Percentiles rank a stretch among this genome's conserved stretches.
Evolutionary conservation across 1,284 basidiomycete species (phyloP).

Genomic region (Porogramme epimiltina): DNA sequence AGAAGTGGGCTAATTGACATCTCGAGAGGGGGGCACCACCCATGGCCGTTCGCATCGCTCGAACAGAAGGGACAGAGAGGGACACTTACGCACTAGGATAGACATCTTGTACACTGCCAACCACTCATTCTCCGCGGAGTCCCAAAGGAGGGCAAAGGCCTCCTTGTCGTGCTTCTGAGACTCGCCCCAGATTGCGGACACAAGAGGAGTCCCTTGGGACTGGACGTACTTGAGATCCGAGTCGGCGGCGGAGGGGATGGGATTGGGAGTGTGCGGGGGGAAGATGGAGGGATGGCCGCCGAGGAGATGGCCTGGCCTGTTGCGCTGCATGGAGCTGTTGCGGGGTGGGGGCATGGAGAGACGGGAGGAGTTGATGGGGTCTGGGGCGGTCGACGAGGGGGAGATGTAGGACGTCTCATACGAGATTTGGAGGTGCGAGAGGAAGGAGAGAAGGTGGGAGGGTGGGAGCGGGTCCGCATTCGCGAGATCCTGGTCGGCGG

Average conservation of each 20-base stretch:
- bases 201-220: constrained; percentile 74
- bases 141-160: constrained; percentile 65
- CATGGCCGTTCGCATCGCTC: no score
- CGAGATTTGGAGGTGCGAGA: constrained; percentile 75
- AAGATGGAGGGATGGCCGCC: constrained; percentile 60
- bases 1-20: no score
- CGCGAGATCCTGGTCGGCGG: constrained; percentile 32
- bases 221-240: constrained; percentile 73
- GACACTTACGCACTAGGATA: constrained; percentile 71
- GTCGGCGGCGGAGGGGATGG: constrained; percentile 67
- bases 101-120: constrained; percentile 74
- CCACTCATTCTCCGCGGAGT: constrained; percentile 61
- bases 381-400: constrained; percentile 32
- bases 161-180: constrained; percentile 50
- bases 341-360: constrained; percentile 29
- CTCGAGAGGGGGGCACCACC: no score
- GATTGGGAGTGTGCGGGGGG: constrained; percentile 76
- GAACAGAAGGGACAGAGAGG: background rate
- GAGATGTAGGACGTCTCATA: constrained; percentile 84
- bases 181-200: constrained; percentile 74
- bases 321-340: constrained; percentile 29
- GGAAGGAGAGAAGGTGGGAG: constrained; percentile 57
- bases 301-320: constrained; percentile 33
- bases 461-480: constrained; percentile 49
- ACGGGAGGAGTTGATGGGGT: constrained; percentile 20